Conservation (phyloP, 306 rosid genomes). For the Canavalia gladiata region DNA sequence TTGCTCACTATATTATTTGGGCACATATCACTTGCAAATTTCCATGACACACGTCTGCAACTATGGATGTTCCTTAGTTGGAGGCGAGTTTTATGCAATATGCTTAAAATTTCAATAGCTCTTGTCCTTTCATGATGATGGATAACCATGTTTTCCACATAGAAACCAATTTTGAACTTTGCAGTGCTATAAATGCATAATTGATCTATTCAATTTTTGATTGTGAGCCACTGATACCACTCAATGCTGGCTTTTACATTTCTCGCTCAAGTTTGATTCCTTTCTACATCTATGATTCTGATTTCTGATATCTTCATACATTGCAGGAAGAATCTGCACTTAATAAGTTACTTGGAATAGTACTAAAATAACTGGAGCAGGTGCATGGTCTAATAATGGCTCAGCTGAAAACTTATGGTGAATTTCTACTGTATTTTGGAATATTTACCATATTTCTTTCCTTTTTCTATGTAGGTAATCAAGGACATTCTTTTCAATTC, state of each 20-base stretch:
- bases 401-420: background rate
- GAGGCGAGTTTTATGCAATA: background rate
- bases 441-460: background rate
- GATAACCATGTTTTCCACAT: background rate
- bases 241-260: background rate
- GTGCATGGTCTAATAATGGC: background rate
- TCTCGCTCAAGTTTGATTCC: background rate
- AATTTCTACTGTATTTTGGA: slow-evolving; percentile 23
- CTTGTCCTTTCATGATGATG: background rate
- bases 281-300: background rate
- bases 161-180: background rate
- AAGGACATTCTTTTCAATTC: slow-evolving; percentile 80
- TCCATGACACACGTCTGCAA: background rate
- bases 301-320: background rate
- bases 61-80: background rate
- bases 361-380: background rate
- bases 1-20: background rate
- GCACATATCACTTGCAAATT: background rate
- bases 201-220: background rate
- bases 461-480: slow-evolving; percentile 56
- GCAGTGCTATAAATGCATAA: background rate
- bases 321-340: background rate
- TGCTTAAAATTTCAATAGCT: background rate
- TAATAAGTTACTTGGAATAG: background rate
- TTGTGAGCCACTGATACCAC: background rate